phyloP scores from a whole-genome alignment of 202 grass and related monocot genomes.

The Brachypodium distachyon region DNA sequence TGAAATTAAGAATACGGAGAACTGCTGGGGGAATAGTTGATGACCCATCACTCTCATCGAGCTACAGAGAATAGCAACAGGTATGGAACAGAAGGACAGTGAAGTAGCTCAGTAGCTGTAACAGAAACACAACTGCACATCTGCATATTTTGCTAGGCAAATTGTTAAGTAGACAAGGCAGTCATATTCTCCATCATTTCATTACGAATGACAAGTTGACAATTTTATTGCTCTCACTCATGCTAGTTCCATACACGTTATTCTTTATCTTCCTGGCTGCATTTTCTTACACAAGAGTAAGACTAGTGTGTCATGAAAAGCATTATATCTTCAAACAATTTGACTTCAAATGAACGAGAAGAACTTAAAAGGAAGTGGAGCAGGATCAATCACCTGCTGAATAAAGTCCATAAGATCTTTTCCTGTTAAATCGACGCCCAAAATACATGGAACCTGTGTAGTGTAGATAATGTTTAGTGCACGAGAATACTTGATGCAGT shows the following conservation, averaged over 20 bases:
- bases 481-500: background rate
- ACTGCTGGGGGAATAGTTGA: constrained; percentile 68
- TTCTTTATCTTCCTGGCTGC: background rate
- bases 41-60: constrained; percentile 84
- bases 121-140: background rate
- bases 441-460: constrained; percentile 85
- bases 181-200: background rate
- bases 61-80: constrained; percentile 36
- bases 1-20: constrained; percentile 79
- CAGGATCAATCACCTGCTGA: constrained; percentile 50
- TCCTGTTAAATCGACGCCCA: constrained; percentile 74
- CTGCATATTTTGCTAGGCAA: too few species aligned
- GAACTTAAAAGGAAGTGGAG: background rate
- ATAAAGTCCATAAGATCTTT: constrained; percentile 93
- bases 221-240: background rate
- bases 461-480: constrained; percentile 10
- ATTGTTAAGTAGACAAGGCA: too few species aligned
- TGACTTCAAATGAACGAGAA: constrained; percentile 1
- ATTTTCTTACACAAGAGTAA: background rate
- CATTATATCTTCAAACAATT: background rate
- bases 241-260: background rate
- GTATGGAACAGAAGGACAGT: constrained; percentile 9
- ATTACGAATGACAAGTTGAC: background rate
- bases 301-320: background rate
- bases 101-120: background rate